A percentile compares a stretch with the other conserved stretches of the same genome.
Evolutionary conservation across 2,329 filamentous ascomycete genomes (phyloP).

Genomic region (Neocatenulostroma microsporum): DNA sequence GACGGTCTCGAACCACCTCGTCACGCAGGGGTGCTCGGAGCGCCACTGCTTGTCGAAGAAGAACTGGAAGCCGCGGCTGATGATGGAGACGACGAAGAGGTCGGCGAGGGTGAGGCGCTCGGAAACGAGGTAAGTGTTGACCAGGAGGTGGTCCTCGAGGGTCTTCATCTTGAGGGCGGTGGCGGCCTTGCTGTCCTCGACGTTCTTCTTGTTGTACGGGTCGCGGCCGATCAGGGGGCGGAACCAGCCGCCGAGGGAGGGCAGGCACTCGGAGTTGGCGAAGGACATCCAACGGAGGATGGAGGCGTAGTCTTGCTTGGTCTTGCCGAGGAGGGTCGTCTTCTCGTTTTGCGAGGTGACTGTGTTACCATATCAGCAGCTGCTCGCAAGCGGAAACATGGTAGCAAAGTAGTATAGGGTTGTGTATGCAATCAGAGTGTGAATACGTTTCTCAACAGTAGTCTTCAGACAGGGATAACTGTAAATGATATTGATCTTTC

Average conservation of each 20-base stretch:
- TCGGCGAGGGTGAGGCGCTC: slow-evolving; percentile 97
- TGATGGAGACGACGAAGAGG: slow-evolving; percentile 70
- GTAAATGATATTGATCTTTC: slow-evolving; percentile 57
- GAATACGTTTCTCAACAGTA: slow-evolving; percentile 77
- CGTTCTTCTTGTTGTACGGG: slow-evolving; percentile 96
- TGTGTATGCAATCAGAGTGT: slow-evolving; percentile 59
- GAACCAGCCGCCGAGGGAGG: slow-evolving; percentile 70
- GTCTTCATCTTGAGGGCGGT: slow-evolving; percentile 61
- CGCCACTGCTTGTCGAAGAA: slow-evolving; percentile 92
- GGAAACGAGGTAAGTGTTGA: slow-evolving; percentile 95
- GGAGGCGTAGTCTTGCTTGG: slow-evolving; percentile 99
- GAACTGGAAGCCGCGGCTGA: slow-evolving; percentile 82
- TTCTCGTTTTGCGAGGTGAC: slow-evolving; percentile 99
- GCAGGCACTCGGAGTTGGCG: slow-evolving; percentile 81
- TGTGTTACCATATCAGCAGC: slow-evolving; percentile 33
- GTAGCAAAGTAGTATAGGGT: background rate
- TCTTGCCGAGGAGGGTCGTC: slow-evolving; percentile 98
- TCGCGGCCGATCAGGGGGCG: slow-evolving; percentile 71
- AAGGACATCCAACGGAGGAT: slow-evolving; percentile 98
- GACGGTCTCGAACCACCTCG: slow-evolving; percentile 92
- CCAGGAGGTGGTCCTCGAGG: slow-evolving; percentile 77
- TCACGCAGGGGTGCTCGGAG: slow-evolving; percentile 69
- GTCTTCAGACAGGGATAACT: slow-evolving; percentile 99
- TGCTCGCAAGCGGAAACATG: background rate
- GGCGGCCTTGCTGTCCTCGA: slow-evolving; percentile 69